These are phyloP conservation scores for Penstemon newberryi DNA, from an alignment of 257 asterid species.

Conservation along the genomic window DNA sequence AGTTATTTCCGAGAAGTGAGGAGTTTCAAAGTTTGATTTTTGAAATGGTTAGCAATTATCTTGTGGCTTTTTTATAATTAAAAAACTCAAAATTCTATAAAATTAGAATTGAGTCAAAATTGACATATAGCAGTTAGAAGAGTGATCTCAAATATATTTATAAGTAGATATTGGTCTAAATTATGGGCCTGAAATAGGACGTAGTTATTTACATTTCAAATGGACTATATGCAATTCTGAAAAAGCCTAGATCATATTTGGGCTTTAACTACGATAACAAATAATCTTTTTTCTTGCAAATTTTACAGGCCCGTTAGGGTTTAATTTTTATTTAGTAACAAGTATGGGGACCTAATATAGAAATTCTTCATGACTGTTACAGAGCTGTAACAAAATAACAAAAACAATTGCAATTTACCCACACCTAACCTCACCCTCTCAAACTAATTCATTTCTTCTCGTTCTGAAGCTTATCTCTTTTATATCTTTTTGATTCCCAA, in stretches of 20 bases:
- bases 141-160: no score
- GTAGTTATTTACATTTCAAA: no score
- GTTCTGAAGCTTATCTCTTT: conserved; percentile 15
- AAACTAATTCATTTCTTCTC: conserved; percentile 1
- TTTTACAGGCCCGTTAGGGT: background rate
- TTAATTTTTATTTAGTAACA: conserved; percentile 8
- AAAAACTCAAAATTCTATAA: no score
- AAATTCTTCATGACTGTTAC: background rate
- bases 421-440: conserved; percentile 20
- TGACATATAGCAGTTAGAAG: no score
- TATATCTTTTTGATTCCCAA: background rate
- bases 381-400: conserved; percentile 3
- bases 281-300: background rate
- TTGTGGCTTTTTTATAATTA: no score
- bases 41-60: no score
- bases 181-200: no score
- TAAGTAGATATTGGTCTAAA: no score
- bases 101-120: no score
- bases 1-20: no score
- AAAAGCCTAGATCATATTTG: background rate
- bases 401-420: conserved; percentile 19
- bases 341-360: conserved; percentile 27
- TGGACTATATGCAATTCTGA: no score
- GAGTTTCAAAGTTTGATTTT: no score
- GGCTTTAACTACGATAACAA: background rate